Base-by-base conservation (phyloP, 306 rosid genomes). In the Fragaria vesca region DNA sequence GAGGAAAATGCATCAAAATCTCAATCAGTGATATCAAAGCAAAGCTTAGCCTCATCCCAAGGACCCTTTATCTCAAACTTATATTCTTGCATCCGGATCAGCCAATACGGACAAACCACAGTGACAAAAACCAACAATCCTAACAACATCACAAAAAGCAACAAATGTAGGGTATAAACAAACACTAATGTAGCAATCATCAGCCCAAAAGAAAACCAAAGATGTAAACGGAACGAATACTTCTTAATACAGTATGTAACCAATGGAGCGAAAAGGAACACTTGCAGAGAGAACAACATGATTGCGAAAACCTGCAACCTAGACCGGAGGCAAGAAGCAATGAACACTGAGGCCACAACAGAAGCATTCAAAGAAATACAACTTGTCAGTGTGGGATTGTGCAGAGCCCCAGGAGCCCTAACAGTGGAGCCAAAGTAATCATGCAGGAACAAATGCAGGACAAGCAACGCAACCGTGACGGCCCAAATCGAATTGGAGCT, bases 31-130 rank as follows among this genome's bases (percentile, higher is more conserved):
- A 94, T 90, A 79, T 88, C 93, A 85, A 92, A 92, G 80, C 96
- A 94, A 83, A 92, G 97, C 88, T 89, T 94, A 69, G 94, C 98
- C 88, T 94, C 98, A 68, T 94, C 97, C 98, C 98, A 94, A 8
- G 98, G 97, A 55, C 97, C 97, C 81, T 92, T 92, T 75, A 94
- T 94, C 84, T 89, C 97, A 81, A 94, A 94, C 85, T 92, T 94
- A 77, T 90, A 94, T 34, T 88, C 94, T 74, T 92, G 96, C 82
- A 94, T 90, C 82, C 93, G 79, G 68, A 90, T 94, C 66, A 94
- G 94, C 91, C 98, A 94, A 80, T 87, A 92, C 46, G 96, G 98
- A 73, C 98, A 94, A 4, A 90, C 92, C 69, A 92, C 76, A 45
- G 88, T 92, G 28, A 90, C 97, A 81, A 89, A 92, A 54, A 92